phyloP scores from a whole-genome alignment of 129 eudicot genomes.

The Arctium minus region DNA sequence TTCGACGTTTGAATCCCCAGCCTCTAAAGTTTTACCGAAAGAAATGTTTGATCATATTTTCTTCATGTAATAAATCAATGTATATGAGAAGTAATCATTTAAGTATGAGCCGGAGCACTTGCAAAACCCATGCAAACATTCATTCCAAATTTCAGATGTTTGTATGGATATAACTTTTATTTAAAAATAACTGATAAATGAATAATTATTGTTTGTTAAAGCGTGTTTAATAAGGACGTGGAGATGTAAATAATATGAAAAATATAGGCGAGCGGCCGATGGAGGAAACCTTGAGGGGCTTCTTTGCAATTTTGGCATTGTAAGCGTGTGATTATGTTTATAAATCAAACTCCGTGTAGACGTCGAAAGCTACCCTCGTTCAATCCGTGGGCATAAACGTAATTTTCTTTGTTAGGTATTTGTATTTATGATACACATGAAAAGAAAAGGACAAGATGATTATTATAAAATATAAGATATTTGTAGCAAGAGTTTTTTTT shows the following conservation, averaged over 20 bases:
- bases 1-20: background rate
- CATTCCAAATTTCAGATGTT: too few species aligned
- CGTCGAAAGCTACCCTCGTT: background rate
- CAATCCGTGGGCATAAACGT: background rate
- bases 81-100: background rate
- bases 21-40: background rate
- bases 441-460: background rate
- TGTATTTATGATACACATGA: background rate
- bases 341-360: background rate
- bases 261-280: too few species aligned
- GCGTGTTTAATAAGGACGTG: too few species aligned
- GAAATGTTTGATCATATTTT: background rate
- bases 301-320: background rate
- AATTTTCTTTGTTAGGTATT: background rate
- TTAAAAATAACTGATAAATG: too few species aligned
- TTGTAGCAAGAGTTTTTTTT: background rate
- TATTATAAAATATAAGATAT: background rate
- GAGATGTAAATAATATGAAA: too few species aligned
- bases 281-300: conserved; percentile 8
- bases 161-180: too few species aligned
- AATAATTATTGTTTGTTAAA: background rate
- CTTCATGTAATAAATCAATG: background rate
- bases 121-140: background rate
- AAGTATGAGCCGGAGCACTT: too few species aligned
- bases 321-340: conserved; percentile 6